Percentiles rank a stretch among this genome's conserved stretches.
Evolutionary conservation across 2,329 filamentous ascomycete species (phyloP).

Genomic region (Zasmidium angulare): DNA sequence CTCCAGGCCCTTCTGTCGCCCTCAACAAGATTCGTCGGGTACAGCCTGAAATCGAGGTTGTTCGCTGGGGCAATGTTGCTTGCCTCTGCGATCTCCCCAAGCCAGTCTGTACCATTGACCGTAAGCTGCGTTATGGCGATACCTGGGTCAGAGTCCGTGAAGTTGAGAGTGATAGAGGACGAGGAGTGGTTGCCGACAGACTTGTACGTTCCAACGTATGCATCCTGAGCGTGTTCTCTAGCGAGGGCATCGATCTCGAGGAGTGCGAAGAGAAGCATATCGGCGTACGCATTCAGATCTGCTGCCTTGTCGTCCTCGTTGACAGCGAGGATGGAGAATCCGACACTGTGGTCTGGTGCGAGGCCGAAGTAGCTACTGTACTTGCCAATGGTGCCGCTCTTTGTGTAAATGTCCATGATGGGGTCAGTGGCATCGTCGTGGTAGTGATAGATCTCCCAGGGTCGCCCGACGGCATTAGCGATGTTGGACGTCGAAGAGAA

Average conservation of each 20-base stretch:
- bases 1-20: neutral
- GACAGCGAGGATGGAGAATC: neutral
- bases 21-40: neutral
- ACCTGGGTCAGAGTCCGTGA: neutral
- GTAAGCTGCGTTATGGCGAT: neutral
- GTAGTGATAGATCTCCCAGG: neutral
- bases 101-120: neutral
- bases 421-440: neutral
- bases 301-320: neutral
- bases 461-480: neutral
- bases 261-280: neutral
- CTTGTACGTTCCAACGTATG: neutral
- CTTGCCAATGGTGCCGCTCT: neutral
- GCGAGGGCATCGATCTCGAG: neutral
- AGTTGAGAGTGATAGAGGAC: neutral
- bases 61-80: neutral
- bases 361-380: neutral
- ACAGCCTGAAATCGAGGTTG: neutral
- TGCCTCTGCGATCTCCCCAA: neutral
- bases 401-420: neutral
- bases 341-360: neutral
- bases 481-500: neutral
- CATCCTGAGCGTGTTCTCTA: neutral
- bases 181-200: neutral
- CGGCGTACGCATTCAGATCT: neutral